Base-by-base conservation (phyloP, 192 early-diverging fungal genomes). In the Backusella circina region DNA sequence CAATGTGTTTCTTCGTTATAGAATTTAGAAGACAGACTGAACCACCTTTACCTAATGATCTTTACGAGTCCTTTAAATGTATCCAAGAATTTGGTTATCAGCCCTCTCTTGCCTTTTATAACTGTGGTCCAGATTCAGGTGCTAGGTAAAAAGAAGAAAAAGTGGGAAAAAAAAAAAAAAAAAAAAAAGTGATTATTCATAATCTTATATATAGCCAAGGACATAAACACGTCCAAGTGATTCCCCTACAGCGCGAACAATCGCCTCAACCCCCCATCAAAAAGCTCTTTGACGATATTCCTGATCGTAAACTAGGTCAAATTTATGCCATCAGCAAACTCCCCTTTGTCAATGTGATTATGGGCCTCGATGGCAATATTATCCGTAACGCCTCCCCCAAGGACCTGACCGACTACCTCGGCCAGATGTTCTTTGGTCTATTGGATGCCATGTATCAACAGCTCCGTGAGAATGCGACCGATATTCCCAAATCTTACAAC, bases 191-290 rank as follows among this genome's bases (percentile, higher is more conserved):
- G 21, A 10, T 32, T 5, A 66, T 72, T 1, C 37, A 0, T 13
- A 41, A 5, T 39, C 16, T 38, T 35, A 23, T 21, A 0, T 57
- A n/a, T 70, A 88, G 86, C 54, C 89, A 90, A 67, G 76, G 75
- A 33, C 89, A 90, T 72, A 88, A 89, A 64, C 89, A 90, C 44
- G 44, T 90, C n/a, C 89, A 90, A 67, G 35, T 90, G 23, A 70
- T 90, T 33, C 86, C 88, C 13, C 67, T 84, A 15, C n/a, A 10
- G 2, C 57, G 76, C 23, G 15, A 50, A 8, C 7, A 15, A 30
- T 41, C 38, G 8, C 8, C 50, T 33, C 57, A 78, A 6, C 76
- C 86, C 18, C 88, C 88, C 16, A 86, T 89, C 23, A 44, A 77
- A 9, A 28, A 54, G n/a, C 50, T 82, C 5, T 82, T 84, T 36